Conservation (phyloP, 306 rosid species). For the Vachellia collinsii region DNA sequence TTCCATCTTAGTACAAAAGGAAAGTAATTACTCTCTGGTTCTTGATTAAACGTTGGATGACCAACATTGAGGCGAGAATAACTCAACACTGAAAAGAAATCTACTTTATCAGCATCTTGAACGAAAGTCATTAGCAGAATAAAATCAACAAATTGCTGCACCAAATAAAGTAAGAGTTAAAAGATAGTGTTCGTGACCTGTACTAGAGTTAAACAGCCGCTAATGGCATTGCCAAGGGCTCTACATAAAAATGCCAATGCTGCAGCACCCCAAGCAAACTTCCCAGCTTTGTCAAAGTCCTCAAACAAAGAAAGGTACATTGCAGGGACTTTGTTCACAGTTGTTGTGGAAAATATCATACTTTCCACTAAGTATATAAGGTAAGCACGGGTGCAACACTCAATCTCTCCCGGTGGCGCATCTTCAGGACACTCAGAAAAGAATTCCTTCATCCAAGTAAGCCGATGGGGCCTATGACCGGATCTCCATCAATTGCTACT, state of each 20-base stretch:
- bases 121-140: neutral
- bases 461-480: conserved; percentile 77
- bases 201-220: conserved; percentile 18
- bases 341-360: conserved; percentile 71
- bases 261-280: conserved; percentile 77
- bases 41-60: conserved; percentile 59
- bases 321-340: conserved; percentile 72
- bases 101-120: neutral
- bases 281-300: conserved; percentile 63
- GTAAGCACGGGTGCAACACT: conserved; percentile 62
- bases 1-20: conserved; percentile 68
- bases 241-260: conserved; percentile 86
- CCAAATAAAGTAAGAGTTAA: neutral
- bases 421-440: no score
- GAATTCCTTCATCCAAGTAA: no score
- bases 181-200: conserved; percentile 43
- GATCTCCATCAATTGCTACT: conserved; percentile 77
- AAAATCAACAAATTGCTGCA: neutral
- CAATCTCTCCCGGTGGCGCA: conserved; percentile 53
- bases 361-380: conserved; percentile 71
- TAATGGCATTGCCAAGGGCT: conserved; percentile 72
- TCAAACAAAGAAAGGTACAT: conserved; percentile 66
- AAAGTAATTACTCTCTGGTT: conserved; percentile 48
- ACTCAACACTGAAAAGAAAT: conserved; percentile 55
- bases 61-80: conserved; percentile 68